Base-by-base conservation (phyloP, 1,284 basidiomycete genomes). In the Cutaneotrichosporon cavernicola region DNA sequence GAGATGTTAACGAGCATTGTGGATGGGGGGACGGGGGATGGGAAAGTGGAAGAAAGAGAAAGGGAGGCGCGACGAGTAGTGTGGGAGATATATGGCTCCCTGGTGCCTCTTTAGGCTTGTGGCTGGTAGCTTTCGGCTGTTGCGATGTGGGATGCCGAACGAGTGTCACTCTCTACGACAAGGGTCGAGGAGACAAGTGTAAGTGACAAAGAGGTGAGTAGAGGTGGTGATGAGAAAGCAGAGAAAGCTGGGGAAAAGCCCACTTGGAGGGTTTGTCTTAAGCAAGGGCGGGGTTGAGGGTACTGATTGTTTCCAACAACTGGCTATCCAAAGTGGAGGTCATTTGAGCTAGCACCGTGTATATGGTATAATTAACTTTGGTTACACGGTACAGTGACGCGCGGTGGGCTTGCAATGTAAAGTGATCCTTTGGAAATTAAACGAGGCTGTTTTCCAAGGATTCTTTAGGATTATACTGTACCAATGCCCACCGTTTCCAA, bases 1-100 rank as follows among this genome's bases (percentile, higher is more conserved):
- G 66, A 66, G 47, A 63, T 38, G 58, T 63, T 43, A 22, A 61
- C 66, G 56, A 68, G 63, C 56, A 64, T 65, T 58, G 62, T 32
- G 59, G 38, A 43, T 6, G 9, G 40, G 18, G 52, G 43, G 40
- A 32, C 21, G 51, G 57, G 36, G 51, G 26, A 38, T 40, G 11
- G 58, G 58, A 40, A 49, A 26, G 60, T 49, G 64, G 34, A 47
- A 21, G 49, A 38, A 11, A 34, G 53, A 21, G 43, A 60, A 61
- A 21, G 14, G 57, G 57, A 22, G 43, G 49, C 52, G 56, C 26
- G 36, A 30, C n/a, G 36, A 31, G 22, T 22, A 11, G 34, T 21
- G 58, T 36, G 58, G 49, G 22, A 49, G 6, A 8, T 21, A 34
- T 11, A 34, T 30, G 49, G 14, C 26, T 22, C 36, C 16, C 10